A percentile compares a stretch with the other conserved stretches of the same genome.
These are phyloP conservation scores for Neospermospora avenae DNA, from an alignment of 2,329 filamentous ascomycete genomes.

Conservation along the genomic window DNA sequence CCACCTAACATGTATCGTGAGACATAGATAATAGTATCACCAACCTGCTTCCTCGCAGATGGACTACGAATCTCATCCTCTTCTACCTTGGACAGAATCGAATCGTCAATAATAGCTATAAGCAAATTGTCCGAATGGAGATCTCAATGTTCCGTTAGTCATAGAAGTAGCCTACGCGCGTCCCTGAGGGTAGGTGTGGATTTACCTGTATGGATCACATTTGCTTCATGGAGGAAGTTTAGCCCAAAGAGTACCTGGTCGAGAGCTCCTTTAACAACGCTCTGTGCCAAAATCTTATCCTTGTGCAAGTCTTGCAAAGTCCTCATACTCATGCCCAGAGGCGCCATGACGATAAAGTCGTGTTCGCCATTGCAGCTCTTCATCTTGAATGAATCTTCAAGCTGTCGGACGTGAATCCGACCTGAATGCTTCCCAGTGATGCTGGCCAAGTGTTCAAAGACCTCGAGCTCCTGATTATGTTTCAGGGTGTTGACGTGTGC, in stretches of 20 bases:
- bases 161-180: not conserved
- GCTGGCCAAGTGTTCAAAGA: conserved; percentile 12
- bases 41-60: conserved; percentile 18
- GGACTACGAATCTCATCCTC: conserved; percentile 17
- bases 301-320: conserved; percentile 34
- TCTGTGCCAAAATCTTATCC: conserved; percentile 11
- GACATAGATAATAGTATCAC: conserved; percentile 11
- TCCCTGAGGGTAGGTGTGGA: not conserved
- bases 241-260: conserved; percentile 13
- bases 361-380: conserved; percentile 35
- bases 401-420: conserved; percentile 32
- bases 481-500: conserved; percentile 13
- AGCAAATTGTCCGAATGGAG: conserved; percentile 20
- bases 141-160: conserved; percentile 11
- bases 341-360: conserved; percentile 35
- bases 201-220: conserved; percentile 19
- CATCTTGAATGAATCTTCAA: conserved; percentile 38
- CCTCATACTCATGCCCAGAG: conserved; percentile 39
- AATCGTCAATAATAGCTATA: conserved; percentile 17
- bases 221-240: conserved; percentile 16
- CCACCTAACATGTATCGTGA: conserved; percentile 17
- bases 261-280: conserved; percentile 5
- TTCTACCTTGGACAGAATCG: conserved; percentile 16
- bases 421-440: conserved; percentile 10
- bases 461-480: conserved; percentile 17